Percentiles rank a stretch among this genome's conserved stretches.
These are phyloP conservation scores for Schizochytrium sp. DNA, from an alignment of 108 stramenopile species.

Conservation along the genomic window DNA sequence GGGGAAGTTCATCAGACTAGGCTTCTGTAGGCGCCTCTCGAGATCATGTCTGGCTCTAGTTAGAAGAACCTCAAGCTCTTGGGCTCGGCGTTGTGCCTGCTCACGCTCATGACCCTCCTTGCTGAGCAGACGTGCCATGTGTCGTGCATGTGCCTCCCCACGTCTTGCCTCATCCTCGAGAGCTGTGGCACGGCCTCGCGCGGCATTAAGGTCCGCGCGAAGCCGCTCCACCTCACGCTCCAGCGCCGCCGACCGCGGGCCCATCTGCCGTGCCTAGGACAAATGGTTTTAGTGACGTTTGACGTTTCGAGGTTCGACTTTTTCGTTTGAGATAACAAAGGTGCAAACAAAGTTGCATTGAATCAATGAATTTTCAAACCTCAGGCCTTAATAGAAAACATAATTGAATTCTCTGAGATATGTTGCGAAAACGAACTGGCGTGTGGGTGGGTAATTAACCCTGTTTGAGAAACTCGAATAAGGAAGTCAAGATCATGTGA, in stretches of 20 bases:
- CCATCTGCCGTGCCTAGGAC: not conserved
- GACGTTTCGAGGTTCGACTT: too few relatives aligned
- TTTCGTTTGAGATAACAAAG: too few relatives aligned
- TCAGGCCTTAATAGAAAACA: too few relatives aligned
- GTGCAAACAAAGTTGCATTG: too few relatives aligned
- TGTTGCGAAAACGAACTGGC: too few relatives aligned
- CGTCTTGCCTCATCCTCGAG: not conserved
- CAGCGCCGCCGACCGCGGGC: slow-evolving; percentile 26
- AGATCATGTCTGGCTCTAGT: not conserved
- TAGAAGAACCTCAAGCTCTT: not conserved
- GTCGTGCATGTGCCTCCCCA: not conserved
- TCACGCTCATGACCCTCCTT: not conserved
- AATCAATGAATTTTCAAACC: too few relatives aligned
- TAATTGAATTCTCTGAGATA: too few relatives aligned
- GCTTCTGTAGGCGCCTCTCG: not conserved
- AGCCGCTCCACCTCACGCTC: not conserved
- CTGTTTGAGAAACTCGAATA: too few relatives aligned
- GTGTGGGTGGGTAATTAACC: too few relatives aligned
- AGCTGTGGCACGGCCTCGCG: not conserved
- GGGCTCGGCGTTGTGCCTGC: not conserved
- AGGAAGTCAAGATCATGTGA: too few relatives aligned
- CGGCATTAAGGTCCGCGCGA: not conserved
- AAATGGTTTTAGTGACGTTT: not conserved
- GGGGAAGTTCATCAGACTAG: not conserved
- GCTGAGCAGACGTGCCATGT: slow-evolving; percentile 2